A percentile compares a stretch with the other conserved stretches of the same genome.
These are phyloP conservation scores for Kappamyces sp. DNA, from an alignment of 192 early-diverging fungal genomes.

Conservation along the genomic window DNA sequence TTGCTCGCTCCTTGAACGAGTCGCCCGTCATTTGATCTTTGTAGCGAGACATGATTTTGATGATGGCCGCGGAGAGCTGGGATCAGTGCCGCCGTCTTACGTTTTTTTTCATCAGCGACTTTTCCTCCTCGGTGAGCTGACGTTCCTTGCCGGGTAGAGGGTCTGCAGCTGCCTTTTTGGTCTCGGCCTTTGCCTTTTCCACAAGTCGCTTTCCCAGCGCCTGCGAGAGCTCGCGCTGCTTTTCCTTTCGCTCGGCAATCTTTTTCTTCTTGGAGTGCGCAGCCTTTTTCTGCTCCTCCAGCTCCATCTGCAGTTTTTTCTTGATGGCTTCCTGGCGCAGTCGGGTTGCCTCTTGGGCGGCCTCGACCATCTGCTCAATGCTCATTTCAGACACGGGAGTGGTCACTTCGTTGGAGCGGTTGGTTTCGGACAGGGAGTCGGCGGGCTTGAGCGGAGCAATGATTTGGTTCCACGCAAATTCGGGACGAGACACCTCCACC, in stretches of 20 bases:
- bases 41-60: slow-evolving; percentile 35
- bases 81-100: neutral
- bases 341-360: slow-evolving; percentile 2
- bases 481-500: too few relatives aligned
- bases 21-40: slow-evolving; percentile 28
- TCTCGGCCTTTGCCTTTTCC: neutral
- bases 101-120: neutral
- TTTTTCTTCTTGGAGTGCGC: slow-evolving; percentile 1
- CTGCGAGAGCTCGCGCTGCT: neutral
- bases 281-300: slow-evolving; percentile 4
- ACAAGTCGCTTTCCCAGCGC: neutral
- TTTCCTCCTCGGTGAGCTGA: neutral
- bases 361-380: slow-evolving; percentile 8
- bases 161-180: too few relatives aligned
- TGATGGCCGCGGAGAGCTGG: slow-evolving; percentile 37
- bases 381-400: neutral
- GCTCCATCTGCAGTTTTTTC: neutral
- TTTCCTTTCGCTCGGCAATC: slow-evolving; percentile 3
- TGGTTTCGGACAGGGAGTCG: too few relatives aligned
- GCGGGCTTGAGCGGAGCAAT: too few relatives aligned
- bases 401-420: too few relatives aligned
- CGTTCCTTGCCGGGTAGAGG: slow-evolving; percentile 1
- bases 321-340: neutral
- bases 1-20: slow-evolving; percentile 42
- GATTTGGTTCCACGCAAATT: too few relatives aligned